Conservation (phyloP, 2,329 filamentous ascomycete species). For the Fusarium sterilihyphosum region DNA sequence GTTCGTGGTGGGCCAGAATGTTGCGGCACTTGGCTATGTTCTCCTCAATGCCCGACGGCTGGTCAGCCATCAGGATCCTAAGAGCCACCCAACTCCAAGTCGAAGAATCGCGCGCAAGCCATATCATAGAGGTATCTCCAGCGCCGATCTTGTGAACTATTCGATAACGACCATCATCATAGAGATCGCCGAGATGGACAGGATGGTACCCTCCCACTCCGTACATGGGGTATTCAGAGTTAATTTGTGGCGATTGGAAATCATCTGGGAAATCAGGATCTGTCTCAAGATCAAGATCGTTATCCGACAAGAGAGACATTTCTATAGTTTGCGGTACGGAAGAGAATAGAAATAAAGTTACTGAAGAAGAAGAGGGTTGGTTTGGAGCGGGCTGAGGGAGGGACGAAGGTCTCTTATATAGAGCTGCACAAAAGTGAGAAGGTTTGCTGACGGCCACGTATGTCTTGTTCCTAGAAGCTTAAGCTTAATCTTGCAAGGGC, state of each 20-base stretch:
- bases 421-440: neutral
- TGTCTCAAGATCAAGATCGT: neutral
- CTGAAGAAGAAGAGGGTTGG: no score
- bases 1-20: rapidly evolving
- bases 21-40: neutral
- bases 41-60: neutral
- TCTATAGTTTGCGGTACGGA: rapidly evolving
- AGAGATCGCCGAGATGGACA: neutral
- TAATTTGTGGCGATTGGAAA: neutral
- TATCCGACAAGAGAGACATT: neutral
- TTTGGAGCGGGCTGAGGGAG: neutral
- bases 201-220: neutral
- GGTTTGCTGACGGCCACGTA: neutral
- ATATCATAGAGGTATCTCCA: neutral
- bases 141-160: neutral
- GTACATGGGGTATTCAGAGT: neutral
- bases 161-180: neutral
- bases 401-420: neutral
- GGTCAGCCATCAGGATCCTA: neutral
- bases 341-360: no score
- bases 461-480: rapidly evolving
- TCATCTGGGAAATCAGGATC: neutral
- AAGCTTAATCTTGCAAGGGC: rapidly evolving
- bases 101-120: neutral
- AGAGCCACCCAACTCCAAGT: neutral